These are phyloP conservation scores for Skeletonema tropicum DNA, from an alignment of 108 stramenopile species.

Conservation along the genomic window DNA sequence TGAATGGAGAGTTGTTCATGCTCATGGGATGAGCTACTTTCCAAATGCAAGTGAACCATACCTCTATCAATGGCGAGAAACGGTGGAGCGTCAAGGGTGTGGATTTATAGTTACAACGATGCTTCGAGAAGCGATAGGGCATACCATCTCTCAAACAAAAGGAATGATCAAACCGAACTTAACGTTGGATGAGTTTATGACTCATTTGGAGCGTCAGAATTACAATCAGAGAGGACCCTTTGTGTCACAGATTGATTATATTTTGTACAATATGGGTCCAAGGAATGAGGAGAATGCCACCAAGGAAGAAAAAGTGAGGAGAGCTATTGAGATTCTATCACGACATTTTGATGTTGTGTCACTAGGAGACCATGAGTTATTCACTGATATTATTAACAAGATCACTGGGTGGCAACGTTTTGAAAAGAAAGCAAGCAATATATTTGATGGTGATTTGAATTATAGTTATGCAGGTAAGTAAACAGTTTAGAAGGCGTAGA, in stretches of 20 bases:
- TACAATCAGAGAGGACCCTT: conserved; percentile 27
- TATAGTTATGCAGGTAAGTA: conserved; percentile 41
- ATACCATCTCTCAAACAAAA: conserved; percentile 42
- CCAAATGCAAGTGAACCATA: conserved; percentile 41
- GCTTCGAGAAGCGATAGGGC: conserved; percentile 33
- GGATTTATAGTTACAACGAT: conserved; percentile 26
- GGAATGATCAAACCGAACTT: conserved; percentile 16
- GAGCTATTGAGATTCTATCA: conserved; percentile 28
- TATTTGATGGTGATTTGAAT: conserved; percentile 38
- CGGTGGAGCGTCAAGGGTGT: conserved; percentile 38
- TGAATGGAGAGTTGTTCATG: conserved; percentile 52
- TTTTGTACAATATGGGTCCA: conserved; percentile 28
- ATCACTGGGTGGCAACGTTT: conserved; percentile 35
- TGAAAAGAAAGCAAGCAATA: conserved; percentile 22
- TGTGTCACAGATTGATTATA: conserved; percentile 41
- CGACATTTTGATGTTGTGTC: conserved; percentile 43
- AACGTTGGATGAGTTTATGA: conserved; percentile 18
- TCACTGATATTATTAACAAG: conserved; percentile 21
- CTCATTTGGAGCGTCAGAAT: conserved; percentile 5
- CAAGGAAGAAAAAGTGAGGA: conserved; percentile 36
- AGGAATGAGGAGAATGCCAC: background rate
- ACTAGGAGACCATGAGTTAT: conserved; percentile 20
- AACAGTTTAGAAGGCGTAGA: background rate
- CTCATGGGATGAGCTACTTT: conserved; percentile 44
- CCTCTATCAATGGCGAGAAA: conserved; percentile 40